A percentile compares a stretch with the other conserved stretches of the same genome.
phyloP scores from a whole-genome alignment of 768 basidiomycete species.

The Trametopsis cervina region DNA sequence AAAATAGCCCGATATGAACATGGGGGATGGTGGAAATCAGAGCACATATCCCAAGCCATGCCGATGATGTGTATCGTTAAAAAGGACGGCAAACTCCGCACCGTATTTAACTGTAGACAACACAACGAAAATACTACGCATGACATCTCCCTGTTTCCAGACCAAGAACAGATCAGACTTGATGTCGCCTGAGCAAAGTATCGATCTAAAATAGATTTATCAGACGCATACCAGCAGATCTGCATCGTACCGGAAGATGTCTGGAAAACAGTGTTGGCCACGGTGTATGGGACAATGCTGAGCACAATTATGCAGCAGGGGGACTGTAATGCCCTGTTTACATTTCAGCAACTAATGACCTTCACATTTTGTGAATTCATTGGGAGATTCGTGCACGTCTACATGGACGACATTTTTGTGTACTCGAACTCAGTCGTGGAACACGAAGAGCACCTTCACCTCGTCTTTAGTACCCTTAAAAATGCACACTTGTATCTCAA shows the following conservation, averaged over 20 bases:
- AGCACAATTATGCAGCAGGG: slow-evolving; percentile 37
- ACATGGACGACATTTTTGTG: no score
- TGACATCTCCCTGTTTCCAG: no score
- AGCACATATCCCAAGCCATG: no score
- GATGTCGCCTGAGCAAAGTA: no score
- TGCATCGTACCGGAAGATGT: no score
- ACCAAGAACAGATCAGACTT: no score
- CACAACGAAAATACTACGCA: slow-evolving; percentile 37
- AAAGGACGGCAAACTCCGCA: slow-evolving; percentile 28
- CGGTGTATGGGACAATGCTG: slow-evolving; percentile 27
- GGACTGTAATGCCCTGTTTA: slow-evolving; percentile 39
- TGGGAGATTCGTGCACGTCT: no score
- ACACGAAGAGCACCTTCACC: slow-evolving; percentile 27
- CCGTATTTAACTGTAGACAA: slow-evolving; percentile 28
- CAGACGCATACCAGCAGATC: slow-evolving; percentile 38
- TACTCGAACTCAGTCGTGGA: slow-evolving; percentile 28
- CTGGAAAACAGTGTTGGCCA: no score
- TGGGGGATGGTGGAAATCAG: slow-evolving; percentile 30
- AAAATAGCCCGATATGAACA: slow-evolving; percentile 24
- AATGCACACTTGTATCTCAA: no score
- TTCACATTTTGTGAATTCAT: slow-evolving; percentile 31
- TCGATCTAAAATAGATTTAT: no score
- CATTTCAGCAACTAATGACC: slow-evolving; percentile 39
- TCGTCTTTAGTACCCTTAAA: slow-evolving; percentile 31
- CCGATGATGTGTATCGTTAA: no score